Evolutionary conservation across 2,329 filamentous ascomycete genomes (phyloP).

Genomic region (Penicillium paneum): DNA sequence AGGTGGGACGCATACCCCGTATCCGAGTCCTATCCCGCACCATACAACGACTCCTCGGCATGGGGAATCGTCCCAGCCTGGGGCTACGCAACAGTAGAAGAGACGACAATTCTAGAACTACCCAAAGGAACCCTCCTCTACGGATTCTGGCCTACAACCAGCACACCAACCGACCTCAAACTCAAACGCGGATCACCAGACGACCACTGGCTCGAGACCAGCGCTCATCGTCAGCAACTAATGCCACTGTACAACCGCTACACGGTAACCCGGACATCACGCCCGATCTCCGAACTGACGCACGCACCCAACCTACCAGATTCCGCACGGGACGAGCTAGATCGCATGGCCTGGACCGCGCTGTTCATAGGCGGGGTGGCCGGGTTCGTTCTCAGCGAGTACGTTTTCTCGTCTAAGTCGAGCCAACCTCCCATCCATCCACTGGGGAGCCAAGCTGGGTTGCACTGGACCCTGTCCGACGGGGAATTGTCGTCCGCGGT

Average conservation of each 20-base stretch:
- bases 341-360: slow-evolving; percentile 23
- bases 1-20: slow-evolving; percentile 49
- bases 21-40: slow-evolving; percentile 29
- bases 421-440: slow-evolving; percentile 14
- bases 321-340: slow-evolving; percentile 15
- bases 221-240: slow-evolving; percentile 35
- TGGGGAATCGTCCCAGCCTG: slow-evolving; percentile 51
- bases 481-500: slow-evolving; percentile 36
- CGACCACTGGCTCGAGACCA: slow-evolving; percentile 41
- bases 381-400: slow-evolving; percentile 32
- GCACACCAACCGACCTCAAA: slow-evolving; percentile 38
- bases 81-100: slow-evolving; percentile 47
- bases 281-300: not conserved
- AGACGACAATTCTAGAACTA: slow-evolving; percentile 40
- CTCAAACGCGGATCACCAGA: slow-evolving; percentile 27
- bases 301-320: not conserved
- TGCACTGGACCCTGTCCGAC: slow-evolving; percentile 29
- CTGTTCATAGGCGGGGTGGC: slow-evolving; percentile 27
- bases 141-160: slow-evolving; percentile 47
- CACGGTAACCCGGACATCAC: slow-evolving; percentile 11
- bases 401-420: slow-evolving; percentile 32
- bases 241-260: slow-evolving; percentile 51
- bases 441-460: slow-evolving; percentile 6
- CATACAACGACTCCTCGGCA: slow-evolving; percentile 34
- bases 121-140: slow-evolving; percentile 37